Evolutionary conservation across 106 monocot species (phyloP).

Genomic region (Allium fistulosum): DNA sequence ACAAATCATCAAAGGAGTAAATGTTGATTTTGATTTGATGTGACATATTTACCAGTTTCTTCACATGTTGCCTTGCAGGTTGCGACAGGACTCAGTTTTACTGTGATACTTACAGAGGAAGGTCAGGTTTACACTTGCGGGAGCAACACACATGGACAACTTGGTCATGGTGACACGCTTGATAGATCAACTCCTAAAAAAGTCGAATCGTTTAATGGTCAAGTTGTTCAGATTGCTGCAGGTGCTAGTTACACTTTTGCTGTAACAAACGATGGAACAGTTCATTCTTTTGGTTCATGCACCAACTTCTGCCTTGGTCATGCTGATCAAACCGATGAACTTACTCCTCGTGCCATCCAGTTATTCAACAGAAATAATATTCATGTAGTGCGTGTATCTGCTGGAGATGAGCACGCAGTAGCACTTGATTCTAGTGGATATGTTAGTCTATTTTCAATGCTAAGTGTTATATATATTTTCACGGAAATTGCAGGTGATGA

Average conservation of each 20-base stretch:
- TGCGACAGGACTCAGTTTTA: slow-evolving; percentile 87
- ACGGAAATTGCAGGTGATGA: no score
- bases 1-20: no score
- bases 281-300: slow-evolving; percentile 90
- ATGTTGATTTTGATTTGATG: no score
- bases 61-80: slow-evolving; percentile 36
- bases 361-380: slow-evolving; percentile 63
- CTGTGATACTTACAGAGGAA: slow-evolving; percentile 60
- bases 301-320: slow-evolving; percentile 96
- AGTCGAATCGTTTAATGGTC: slow-evolving; percentile 41
- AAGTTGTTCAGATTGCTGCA: slow-evolving; percentile 78
- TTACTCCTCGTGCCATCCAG: slow-evolving; percentile 68
- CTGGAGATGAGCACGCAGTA: slow-evolving; percentile 98
- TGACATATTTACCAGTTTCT: no score
- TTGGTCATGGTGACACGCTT: slow-evolving; percentile 80
- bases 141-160: slow-evolving; percentile 86
- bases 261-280: slow-evolving; percentile 67
- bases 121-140: slow-evolving; percentile 89
- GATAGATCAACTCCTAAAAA: slow-evolving; percentile 64
- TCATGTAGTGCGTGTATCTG: slow-evolving; percentile 78
- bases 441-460: slow-evolving; percentile 32
- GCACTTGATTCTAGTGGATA: slow-evolving; percentile 87
- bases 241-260: slow-evolving; percentile 86
- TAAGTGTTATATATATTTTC: background rate
- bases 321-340: slow-evolving; percentile 84